Conservation (phyloP, 1,139 yeast genomes). For the Candida glucosophila region DNA sequence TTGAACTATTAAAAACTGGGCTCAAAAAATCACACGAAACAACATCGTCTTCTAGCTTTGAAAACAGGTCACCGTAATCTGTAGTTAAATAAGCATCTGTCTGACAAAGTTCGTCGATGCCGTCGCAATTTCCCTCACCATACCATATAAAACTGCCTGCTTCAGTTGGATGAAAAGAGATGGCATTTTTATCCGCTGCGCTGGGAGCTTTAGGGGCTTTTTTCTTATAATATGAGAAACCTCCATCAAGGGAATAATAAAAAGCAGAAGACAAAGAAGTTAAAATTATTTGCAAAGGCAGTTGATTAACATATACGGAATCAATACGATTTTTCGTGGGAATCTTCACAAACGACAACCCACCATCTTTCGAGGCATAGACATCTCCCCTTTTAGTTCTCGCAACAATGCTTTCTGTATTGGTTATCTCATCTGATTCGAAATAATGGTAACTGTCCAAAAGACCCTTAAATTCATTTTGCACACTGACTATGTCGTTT, state of each 20-base stretch:
- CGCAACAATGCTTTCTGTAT: slow-evolving; percentile 68
- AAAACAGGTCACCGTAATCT: slow-evolving; percentile 60
- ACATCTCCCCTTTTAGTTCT: slow-evolving; percentile 44
- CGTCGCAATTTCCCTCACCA: slow-evolving; percentile 53
- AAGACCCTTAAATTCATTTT: slow-evolving; percentile 30
- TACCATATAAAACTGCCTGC: slow-evolving; percentile 59
- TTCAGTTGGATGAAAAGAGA: slow-evolving; percentile 52
- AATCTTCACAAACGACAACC: slow-evolving; percentile 46
- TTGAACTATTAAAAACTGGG: slow-evolving; percentile 29
- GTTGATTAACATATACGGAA: slow-evolving; percentile 51
- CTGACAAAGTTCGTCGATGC: slow-evolving; percentile 37
- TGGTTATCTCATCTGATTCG: slow-evolving; percentile 26
- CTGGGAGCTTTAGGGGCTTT: slow-evolving; percentile 45
- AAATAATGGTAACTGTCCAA: slow-evolving; percentile 53
- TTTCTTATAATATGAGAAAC: slow-evolving; percentile 38
- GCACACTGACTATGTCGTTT: slow-evolving; percentile 12
- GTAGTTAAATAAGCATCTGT: slow-evolving; percentile 50
- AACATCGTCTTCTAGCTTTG: slow-evolving; percentile 41
- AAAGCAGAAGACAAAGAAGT: slow-evolving; percentile 44
- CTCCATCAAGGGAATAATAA: slow-evolving; percentile 62
- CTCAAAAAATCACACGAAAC: slow-evolving; percentile 62
- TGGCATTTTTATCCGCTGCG: slow-evolving; percentile 24
- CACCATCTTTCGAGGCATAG: slow-evolving; percentile 74
- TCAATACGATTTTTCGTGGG: slow-evolving; percentile 41
- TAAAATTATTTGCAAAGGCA: slow-evolving; percentile 57